Conservation (phyloP, 495 filamentous ascomycete genomes). For the Penicillium paradoxum region DNA sequence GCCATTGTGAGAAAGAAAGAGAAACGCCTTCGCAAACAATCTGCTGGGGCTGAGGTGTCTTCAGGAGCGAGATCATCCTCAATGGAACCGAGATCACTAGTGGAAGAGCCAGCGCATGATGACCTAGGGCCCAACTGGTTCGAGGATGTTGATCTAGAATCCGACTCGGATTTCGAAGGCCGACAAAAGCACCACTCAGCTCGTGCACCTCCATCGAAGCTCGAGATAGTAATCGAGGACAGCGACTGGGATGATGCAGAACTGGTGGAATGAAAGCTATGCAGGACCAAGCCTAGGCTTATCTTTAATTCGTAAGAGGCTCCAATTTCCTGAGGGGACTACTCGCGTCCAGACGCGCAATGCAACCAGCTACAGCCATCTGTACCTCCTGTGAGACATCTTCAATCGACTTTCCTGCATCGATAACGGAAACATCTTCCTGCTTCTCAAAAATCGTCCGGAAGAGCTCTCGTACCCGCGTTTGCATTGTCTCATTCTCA, state of each 20-base stretch:
- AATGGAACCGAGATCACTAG: not conserved
- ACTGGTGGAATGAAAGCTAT: constrained; percentile 37
- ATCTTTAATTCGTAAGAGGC: constrained; percentile 30
- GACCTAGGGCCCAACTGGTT: constrained; percentile 39
- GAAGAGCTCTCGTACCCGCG: constrained; percentile 71
- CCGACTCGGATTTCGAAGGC: constrained; percentile 27
- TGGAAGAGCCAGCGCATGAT: constrained; percentile 19
- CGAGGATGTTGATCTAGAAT: constrained; percentile 30
- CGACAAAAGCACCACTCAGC: constrained; percentile 11
- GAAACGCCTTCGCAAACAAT: constrained; percentile 19
- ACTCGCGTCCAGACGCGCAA: constrained; percentile 33
- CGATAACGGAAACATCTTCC: constrained; percentile 39
- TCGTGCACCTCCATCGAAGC: constrained; percentile 12
- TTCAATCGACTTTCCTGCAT: constrained; percentile 50
- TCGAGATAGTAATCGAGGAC: constrained; percentile 54
- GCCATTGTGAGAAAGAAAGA: constrained; percentile 56
- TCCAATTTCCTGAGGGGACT: constrained; percentile 39
- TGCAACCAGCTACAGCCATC: constrained; percentile 47
- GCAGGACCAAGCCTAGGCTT: not conserved
- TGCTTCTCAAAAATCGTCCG: constrained; percentile 38
- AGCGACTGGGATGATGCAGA: constrained; percentile 55
- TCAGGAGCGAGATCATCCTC: not conserved
- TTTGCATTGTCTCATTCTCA: constrained; percentile 80
- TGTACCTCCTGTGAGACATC: constrained; percentile 57
- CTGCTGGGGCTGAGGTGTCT: not conserved